A percentile compares a stretch with the other conserved stretches of the same genome.
Conservation (phyloP, 129 eudicot species). For the Chrysanthemum makinoi region DNA sequence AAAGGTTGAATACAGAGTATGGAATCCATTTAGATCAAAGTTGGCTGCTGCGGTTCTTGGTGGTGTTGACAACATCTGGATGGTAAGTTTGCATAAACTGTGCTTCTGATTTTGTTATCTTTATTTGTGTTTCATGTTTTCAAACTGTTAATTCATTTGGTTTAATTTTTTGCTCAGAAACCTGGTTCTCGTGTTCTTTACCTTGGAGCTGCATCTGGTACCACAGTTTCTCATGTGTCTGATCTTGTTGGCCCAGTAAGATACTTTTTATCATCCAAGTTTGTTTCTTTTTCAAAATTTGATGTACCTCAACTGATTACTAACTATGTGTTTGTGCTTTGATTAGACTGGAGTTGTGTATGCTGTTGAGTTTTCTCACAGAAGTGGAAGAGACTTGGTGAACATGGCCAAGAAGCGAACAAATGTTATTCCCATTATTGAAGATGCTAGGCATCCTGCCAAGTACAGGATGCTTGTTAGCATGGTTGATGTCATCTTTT, state of each 20-base stretch:
- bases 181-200: conserved; percentile 87
- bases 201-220: conserved; percentile 98
- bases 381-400: conserved; percentile 97
- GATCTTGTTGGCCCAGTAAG: conserved; percentile 98
- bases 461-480: conserved; percentile 95
- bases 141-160: not conserved
- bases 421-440: conserved; percentile 94
- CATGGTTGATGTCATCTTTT: conserved; percentile 95
- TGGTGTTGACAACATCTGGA: conserved; percentile 94
- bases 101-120: not conserved
- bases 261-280: not conserved
- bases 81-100: conserved; percentile 42
- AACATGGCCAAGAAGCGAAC: conserved; percentile 96
- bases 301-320: too few species aligned
- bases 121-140: not conserved
- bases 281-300: too few species aligned
- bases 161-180: conserved; percentile 39
- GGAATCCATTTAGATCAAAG: conserved; percentile 96
- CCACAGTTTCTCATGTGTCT: conserved; percentile 92
- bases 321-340: not conserved
- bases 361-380: conserved; percentile 94
- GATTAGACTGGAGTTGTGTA: conserved; percentile 76
- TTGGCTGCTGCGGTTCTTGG: conserved; percentile 88
- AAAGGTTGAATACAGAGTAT: conserved; percentile 85
- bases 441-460: conserved; percentile 98